Evolutionary conservation across 371 early-diverging fungal species (phyloP), one percentile per base, ranked within the genome.

Genomic region (Mucor ambiguus): DNA sequence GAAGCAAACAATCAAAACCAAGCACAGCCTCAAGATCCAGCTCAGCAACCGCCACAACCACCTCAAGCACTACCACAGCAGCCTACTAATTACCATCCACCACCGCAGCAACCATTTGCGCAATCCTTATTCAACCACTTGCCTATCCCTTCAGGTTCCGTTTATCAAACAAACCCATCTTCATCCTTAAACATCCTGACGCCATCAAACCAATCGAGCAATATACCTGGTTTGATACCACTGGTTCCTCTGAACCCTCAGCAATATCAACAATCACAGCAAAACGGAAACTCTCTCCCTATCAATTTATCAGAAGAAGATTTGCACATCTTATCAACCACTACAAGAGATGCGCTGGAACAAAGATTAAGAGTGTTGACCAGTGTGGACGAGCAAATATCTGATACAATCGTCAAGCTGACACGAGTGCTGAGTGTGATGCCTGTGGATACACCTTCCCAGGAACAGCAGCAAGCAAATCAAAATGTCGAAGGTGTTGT

Each of bases 371-470:
- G 73, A 1, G 76, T 89, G 3, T 56, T 92, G 37, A 84, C 87
- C 48, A 72, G 80, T 0, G 81, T 90, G 1, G 89, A 93, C 64
- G 59, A 65, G 1, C 92, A 93, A 70, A 82, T 91, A 49, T 81
- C 85, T 20, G 85, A 87, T 5, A 69, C 86, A 1, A 85, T 87
- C 59, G 83, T 85, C 30, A 73, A 83, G 37, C 69, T 93, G 58
- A 78, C 85, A 8, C 87, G 84, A 49, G 85, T 87, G 2, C 35
- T 86, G 18, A 79, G 80, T 46, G 74, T 80, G 9, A 58, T 85
- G 37, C 87, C 87, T 29, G 29, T 30, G 4, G 28, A 49, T 1
- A 22, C 58, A 28, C 14, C 20, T 8, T 49, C 32, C 24, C n/a
- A 37, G 12, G 33, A 26, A 26, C 58, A 33, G n/a, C 16, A 56